A percentile compares a stretch with the other conserved stretches of the same genome.
These are phyloP conservation scores for Tetradesmus obliquus DNA, from an alignment of 139 green algal genomes.

Conservation along the genomic window DNA sequence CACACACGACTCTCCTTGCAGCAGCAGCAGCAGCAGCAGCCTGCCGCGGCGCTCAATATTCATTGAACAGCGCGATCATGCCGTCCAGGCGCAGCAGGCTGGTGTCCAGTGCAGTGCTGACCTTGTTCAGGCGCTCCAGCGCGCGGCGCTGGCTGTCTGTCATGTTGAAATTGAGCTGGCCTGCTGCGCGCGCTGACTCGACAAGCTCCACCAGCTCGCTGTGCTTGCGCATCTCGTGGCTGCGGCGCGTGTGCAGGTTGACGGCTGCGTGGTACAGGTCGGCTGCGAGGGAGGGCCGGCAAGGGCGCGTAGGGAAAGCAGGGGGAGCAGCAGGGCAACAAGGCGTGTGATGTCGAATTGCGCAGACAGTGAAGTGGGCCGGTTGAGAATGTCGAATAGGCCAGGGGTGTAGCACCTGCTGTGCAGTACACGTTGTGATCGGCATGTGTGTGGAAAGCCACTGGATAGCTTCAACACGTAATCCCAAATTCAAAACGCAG, in stretches of 20 bases:
- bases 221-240: constrained; percentile 71
- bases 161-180: constrained; percentile 55
- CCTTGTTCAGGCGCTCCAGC: constrained; percentile 45
- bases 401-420: not conserved
- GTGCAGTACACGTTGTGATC: too few species aligned
- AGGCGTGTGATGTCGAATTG: not conserved
- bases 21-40: not conserved
- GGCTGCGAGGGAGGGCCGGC: not conserved
- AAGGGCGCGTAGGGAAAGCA: not conserved
- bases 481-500: too few species aligned
- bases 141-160: constrained; percentile 56
- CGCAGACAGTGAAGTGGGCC: not conserved
- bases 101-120: constrained; percentile 69
- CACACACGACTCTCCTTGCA: not conserved
- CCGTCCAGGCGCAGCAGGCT: constrained; percentile 68
- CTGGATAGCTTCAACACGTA: too few species aligned
- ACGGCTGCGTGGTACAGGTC: constrained; percentile 72
- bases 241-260: constrained; percentile 77
- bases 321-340: not conserved
- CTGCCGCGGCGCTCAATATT: constrained; percentile 43
- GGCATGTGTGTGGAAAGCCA: too few species aligned
- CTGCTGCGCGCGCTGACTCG: constrained; percentile 43
- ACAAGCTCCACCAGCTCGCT: constrained; percentile 72
- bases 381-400: too few species aligned
- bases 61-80: constrained; percentile 62